A percentile compares a stretch with the other conserved stretches of the same genome.
Evolutionary conservation across 257 asterid species (phyloP).

Genomic region (Paraleonurus japonicus): DNA sequence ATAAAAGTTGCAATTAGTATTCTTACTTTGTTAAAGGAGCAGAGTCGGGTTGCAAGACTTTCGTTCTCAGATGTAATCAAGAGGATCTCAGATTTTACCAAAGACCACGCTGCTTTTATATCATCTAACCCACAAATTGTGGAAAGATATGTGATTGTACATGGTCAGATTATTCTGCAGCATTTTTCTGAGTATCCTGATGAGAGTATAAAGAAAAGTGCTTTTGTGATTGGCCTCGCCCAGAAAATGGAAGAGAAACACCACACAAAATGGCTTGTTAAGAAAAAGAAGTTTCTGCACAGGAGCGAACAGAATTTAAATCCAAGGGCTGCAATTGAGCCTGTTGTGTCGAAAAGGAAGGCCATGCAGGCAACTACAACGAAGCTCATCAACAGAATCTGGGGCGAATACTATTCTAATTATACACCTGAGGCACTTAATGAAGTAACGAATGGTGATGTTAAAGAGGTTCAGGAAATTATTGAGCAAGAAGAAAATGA

Average conservation of each 20-base stretch:
- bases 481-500: conserved; percentile 74
- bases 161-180: conserved; percentile 93
- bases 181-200: conserved; percentile 89
- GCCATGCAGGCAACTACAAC: conserved; percentile 98
- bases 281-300: conserved; percentile 73
- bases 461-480: conserved; percentile 60
- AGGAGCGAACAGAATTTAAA: conserved; percentile 59
- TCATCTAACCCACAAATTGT: conserved; percentile 62
- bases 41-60: conserved; percentile 72
- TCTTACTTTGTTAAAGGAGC: conserved; percentile 77
- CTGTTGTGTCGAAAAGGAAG: conserved; percentile 72
- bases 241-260: conserved; percentile 92
- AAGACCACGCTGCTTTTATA: conserved; percentile 69
- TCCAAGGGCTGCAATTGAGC: conserved; percentile 83
- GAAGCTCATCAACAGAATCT: conserved; percentile 76
- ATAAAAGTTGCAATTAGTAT: conserved; percentile 73
- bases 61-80: conserved; percentile 80
- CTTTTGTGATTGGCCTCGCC: conserved; percentile 68
- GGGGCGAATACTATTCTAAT: conserved; percentile 93
- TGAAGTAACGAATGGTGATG: conserved; percentile 45
- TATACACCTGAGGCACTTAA: conserved; percentile 61
- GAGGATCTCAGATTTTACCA: conserved; percentile 59
- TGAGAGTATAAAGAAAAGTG: conserved; percentile 61
- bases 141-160: conserved; percentile 88
- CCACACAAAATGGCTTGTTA: conserved; percentile 92